Evolutionary conservation across 2,329 filamentous ascomycete species (phyloP).

Genomic region (Arachnopeziza araneosa): DNA sequence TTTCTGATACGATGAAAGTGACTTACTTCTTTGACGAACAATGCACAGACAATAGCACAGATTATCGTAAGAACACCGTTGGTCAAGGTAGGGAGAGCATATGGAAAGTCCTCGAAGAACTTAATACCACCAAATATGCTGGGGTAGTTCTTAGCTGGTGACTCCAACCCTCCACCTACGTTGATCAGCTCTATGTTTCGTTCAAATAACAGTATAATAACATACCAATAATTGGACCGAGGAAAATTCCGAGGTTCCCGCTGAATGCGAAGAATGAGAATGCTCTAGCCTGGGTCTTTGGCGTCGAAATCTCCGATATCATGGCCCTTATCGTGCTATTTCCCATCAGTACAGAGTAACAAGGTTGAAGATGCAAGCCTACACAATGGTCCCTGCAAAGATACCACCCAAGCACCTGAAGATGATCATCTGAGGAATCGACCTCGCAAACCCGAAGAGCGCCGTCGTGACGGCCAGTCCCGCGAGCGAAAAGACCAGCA

Average conservation of each 20-base stretch:
- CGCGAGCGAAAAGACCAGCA: constrained; percentile 60
- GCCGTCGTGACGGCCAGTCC: constrained; percentile 57
- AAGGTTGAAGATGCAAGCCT: constrained; percentile 1
- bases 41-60: constrained; percentile 43
- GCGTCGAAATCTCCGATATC: constrained; percentile 67
- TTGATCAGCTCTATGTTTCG: constrained; percentile 1
- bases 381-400: constrained; percentile 69
- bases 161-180: constrained; percentile 60
- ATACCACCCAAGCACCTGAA: constrained; percentile 66
- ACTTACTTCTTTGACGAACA: constrained; percentile 55
- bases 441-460: constrained; percentile 62
- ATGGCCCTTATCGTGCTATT: constrained; percentile 62
- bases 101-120: constrained; percentile 61
- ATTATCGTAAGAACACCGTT: constrained; percentile 49
- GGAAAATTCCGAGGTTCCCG: constrained; percentile 67
- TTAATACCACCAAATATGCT: constrained; percentile 45
- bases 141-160: constrained; percentile 61
- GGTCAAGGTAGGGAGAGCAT: constrained; percentile 57
- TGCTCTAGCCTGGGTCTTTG: constrained; percentile 63
- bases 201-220: constrained; percentile 21
- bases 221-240: constrained; percentile 49
- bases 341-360: neutral
- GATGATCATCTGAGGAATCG: constrained; percentile 68
- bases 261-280: constrained; percentile 75
- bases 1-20: neutral